Evolutionary conservation across 2,329 filamentous ascomycete genomes (phyloP).

Genomic region (Calonectria crousiana): DNA sequence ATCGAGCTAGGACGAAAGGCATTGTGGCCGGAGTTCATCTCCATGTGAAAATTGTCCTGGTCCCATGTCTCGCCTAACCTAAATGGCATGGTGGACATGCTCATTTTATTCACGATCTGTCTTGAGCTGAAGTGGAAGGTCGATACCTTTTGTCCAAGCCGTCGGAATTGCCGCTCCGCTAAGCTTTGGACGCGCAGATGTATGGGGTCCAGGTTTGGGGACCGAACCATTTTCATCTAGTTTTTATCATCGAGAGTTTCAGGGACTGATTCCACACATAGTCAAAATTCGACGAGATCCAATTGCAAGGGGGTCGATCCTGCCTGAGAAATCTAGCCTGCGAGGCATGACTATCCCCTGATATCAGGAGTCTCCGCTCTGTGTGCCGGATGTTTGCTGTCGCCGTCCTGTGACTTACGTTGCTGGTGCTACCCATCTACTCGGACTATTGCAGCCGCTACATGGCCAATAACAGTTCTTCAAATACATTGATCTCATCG

Average conservation of each 20-base stretch:
- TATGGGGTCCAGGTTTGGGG: neutral
- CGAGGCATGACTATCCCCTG: no score
- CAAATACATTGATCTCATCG: neutral
- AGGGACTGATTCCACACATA: neutral
- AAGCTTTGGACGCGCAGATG: neutral
- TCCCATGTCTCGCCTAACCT: neutral
- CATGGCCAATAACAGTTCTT: neutral
- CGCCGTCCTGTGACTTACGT: neutral
- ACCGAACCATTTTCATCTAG: neutral
- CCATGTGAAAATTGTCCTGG: neutral
- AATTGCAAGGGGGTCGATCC: neutral
- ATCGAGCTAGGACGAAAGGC: neutral
- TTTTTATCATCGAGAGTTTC: neutral
- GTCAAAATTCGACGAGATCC: neutral
- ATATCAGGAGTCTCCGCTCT: neutral
- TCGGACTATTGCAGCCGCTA: neutral
- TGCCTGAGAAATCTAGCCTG: neutral
- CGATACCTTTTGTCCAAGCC: neutral
- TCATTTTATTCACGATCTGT: neutral
- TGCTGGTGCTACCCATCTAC: neutral
- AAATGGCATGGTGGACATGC: neutral
- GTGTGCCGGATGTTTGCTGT: neutral
- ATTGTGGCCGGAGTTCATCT: neutral
- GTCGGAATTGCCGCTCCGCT: neutral
- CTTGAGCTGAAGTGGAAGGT: neutral